Conservation (phyloP, 2,329 filamentous ascomycete species). For the Helminthosporium solani region DNA sequence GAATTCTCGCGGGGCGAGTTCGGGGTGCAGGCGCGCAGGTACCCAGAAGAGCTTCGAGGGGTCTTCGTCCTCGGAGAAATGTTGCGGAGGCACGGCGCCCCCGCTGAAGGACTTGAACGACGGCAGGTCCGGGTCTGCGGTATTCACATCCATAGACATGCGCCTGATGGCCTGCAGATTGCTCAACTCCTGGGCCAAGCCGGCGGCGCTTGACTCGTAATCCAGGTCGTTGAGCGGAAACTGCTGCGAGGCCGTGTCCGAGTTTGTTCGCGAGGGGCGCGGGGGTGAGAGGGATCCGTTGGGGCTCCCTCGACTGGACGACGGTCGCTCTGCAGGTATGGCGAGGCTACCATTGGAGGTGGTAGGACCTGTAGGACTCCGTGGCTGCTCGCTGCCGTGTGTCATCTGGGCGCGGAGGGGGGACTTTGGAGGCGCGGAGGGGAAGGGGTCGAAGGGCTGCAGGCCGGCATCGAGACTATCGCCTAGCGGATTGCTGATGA, state of each 20-base stretch:
- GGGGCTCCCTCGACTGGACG: slow-evolving; percentile 15
- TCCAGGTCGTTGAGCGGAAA: slow-evolving; percentile 80
- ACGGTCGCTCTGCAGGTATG: slow-evolving; percentile 14
- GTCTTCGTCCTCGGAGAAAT: slow-evolving; percentile 74
- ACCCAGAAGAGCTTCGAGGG: slow-evolving; percentile 92
- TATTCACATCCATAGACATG: slow-evolving; percentile 90
- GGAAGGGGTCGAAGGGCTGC: slow-evolving; percentile 36
- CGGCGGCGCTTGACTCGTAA: slow-evolving; percentile 85
- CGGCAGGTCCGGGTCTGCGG: slow-evolving; percentile 71
- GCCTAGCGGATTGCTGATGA: slow-evolving; percentile 61
- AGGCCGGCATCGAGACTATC: slow-evolving; percentile 46
- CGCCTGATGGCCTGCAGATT: slow-evolving; percentile 87
- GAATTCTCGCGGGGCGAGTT: slow-evolving; percentile 93
- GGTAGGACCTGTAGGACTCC: slow-evolving; percentile 7
- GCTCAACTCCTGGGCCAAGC: slow-evolving; percentile 87
- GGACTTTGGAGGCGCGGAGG: slow-evolving; percentile 44
- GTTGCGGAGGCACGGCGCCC: slow-evolving; percentile 69
- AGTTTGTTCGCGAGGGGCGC: slow-evolving; percentile 39
- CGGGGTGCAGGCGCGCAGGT: slow-evolving; percentile 88
- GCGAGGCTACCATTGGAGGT: slow-evolving; percentile 21
- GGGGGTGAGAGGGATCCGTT: slow-evolving; percentile 42
- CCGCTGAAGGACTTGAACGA: slow-evolving; percentile 63
- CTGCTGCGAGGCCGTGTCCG: slow-evolving; percentile 55
- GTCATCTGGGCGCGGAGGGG: slow-evolving; percentile 42
- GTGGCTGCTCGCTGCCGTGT: slow-evolving; percentile 1